Base-by-base conservation (phyloP, 179 eudicot genomes). In the Gypsophila paniculata region DNA sequence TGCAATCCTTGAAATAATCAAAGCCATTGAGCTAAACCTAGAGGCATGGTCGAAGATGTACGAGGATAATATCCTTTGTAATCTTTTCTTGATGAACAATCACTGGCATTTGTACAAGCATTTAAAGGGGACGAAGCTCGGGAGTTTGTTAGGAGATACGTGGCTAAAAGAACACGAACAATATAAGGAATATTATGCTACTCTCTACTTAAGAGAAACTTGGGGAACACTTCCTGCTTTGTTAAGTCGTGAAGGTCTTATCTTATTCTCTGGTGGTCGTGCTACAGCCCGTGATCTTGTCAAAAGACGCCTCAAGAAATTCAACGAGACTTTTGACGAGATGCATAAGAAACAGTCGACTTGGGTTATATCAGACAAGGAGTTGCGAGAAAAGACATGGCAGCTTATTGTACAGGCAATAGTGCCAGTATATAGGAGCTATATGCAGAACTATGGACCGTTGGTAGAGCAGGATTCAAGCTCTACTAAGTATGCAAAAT, bases 391-490 rank as follows among this genome's bases (percentile, higher is more conserved):
- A 74, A 92, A 83, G 79, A 86, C 90, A 9, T 83, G 90, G 82
- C 97, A 90, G 85, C 82, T 76, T 63, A 85, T 95, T 32, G 84
- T 86, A 70, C 99, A 95, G 74, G 84, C 92, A 12, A 85, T 94
- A 21, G 99, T 94, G 76, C 99, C 99, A 19, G 94, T 91, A 70
- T 94, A 95, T 57, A 72, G 96, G 26, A 95, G 99, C 74, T 95
- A 95, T 72, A 95, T 95, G 99, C 99, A 95, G 84, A 95, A 92
- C 61, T 95, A 95, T 21, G 99, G 99, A 55, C 97, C 99, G 34
- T 79, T 95, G 78, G 98, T 95, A 8, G 99, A 92, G 79, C 99
- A 95, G 75, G 99, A 95, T 68, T 71, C 88, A 0, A 95, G 99
- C 72, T 84, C 91, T 6, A 86, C 86, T 61, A 95, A 95, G 84